Percentiles rank a stretch among this genome's conserved stretches.
phyloP scores from a whole-genome alignment of 2,329 filamentous ascomycete genomes.

The Clarireedia monteithiana region DNA sequence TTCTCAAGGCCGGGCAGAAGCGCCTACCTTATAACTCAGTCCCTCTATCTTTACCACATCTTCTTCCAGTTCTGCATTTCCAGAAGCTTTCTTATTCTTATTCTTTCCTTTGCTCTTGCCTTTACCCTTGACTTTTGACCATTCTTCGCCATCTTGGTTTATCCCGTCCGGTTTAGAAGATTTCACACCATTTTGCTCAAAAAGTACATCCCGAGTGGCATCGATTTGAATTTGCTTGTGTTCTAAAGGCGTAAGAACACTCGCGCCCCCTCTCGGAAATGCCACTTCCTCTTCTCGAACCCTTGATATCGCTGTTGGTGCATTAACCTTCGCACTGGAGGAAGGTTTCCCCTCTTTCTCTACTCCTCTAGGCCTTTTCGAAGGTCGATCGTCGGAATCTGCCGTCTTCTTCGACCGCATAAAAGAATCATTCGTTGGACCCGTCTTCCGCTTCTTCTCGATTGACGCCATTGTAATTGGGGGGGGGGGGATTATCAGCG shows the following conservation, averaged over 20 bases:
- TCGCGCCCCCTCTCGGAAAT: constrained; percentile 89
- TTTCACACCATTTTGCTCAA: constrained; percentile 65
- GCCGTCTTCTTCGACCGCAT: constrained; percentile 23
- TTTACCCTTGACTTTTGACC: constrained; percentile 19
- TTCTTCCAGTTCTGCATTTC: constrained; percentile 40
- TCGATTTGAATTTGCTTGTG: constrained; percentile 95
- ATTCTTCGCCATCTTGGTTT: constrained; percentile 24
- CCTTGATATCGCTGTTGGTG: constrained; percentile 32
- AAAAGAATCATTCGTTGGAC: constrained; percentile 29
- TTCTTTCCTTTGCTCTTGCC: constrained; percentile 48
- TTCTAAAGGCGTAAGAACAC: constrained; percentile 84
- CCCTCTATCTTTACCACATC: constrained; percentile 68
- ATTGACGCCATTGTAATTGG: constrained; percentile 26
- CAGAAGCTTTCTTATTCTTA: constrained; percentile 45
- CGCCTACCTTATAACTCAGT: constrained; percentile 75
- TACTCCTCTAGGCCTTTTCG: constrained; percentile 25
- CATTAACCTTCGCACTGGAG: constrained; percentile 14
- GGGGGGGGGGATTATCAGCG: background rate
- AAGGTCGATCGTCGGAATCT: constrained; percentile 22
- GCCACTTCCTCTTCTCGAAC: constrained; percentile 74
- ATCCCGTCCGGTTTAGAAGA: constrained; percentile 33
- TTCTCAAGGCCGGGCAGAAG: background rate
- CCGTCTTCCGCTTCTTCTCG: constrained; percentile 28
- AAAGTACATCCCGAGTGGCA: constrained; percentile 83
- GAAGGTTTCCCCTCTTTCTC: constrained; percentile 19